These are phyloP conservation scores for Oryza punctata DNA, from an alignment of 176 grass and related monocot species.

Conservation along the genomic window DNA sequence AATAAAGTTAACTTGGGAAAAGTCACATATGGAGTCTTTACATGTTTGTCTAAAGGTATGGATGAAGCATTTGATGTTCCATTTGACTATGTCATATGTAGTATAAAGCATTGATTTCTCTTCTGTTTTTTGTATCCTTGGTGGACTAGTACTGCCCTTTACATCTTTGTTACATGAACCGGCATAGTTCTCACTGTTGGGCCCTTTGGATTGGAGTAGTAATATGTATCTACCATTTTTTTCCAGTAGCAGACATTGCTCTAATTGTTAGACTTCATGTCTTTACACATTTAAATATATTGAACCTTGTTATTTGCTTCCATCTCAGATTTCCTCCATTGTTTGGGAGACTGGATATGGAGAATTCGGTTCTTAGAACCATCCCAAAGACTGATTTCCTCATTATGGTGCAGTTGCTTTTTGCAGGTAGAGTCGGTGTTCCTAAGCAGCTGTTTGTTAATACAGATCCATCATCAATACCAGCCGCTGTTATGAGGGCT, in stretches of 20 bases:
- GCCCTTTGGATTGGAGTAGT: background rate
- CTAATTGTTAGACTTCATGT: background rate
- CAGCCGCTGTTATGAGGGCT: slow-evolving; percentile 73
- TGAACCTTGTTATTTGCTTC: background rate
- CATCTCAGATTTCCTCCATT: slow-evolving; percentile 19
- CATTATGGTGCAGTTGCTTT: slow-evolving; percentile 49
- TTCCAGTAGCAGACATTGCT: background rate
- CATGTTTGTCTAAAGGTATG: slow-evolving; percentile 15
- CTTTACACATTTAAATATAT: background rate
- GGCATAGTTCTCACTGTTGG: slow-evolving; percentile 6
- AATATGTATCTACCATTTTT: slow-evolving; percentile 3
- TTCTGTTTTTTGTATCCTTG: background rate
- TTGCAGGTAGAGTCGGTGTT: slow-evolving; percentile 81
- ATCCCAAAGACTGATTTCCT: slow-evolving; percentile 51
- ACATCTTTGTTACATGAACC: background rate
- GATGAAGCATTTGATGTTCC: slow-evolving; percentile 1
- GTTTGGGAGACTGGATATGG: slow-evolving; percentile 11
- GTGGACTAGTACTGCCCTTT: slow-evolving; percentile 11
- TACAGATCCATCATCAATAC: slow-evolving; percentile 80
- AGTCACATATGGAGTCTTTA: background rate
- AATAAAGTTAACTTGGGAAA: background rate
- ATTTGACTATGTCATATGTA: background rate
- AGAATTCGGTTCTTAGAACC: slow-evolving; percentile 40
- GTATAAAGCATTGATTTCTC: background rate
- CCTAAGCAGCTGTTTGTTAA: slow-evolving; percentile 91